A percentile compares a stretch with the other conserved stretches of the same genome.
phyloP scores from a whole-genome alignment of 495 filamentous ascomycete species.

The Lasiosphaeris hirsuta region DNA sequence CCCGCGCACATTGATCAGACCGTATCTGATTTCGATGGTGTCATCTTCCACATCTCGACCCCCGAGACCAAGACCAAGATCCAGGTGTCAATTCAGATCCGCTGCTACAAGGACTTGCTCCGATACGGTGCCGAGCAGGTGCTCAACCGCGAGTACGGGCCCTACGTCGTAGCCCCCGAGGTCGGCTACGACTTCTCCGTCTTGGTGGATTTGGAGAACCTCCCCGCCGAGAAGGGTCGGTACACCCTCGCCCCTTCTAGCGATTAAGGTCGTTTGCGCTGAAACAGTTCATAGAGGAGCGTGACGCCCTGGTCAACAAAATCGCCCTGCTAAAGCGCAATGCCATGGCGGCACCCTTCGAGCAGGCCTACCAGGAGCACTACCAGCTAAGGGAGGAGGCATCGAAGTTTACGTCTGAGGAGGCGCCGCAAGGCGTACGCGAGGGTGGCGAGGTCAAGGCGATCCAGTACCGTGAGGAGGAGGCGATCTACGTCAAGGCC shows the following conservation, averaged over 20 bases:
- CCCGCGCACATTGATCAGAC: slow-evolving; percentile 92
- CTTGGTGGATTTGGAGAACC: slow-evolving; percentile 77
- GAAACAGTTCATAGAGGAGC: slow-evolving; percentile 53
- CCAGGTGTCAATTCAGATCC: slow-evolving; percentile 85
- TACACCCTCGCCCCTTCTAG: not conserved
- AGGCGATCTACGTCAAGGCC: slow-evolving; percentile 99
- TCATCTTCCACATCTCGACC: slow-evolving; percentile 96
- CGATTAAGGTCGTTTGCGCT: slow-evolving; percentile 2
- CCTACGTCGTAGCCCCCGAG: slow-evolving; percentile 84
- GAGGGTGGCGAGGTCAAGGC: slow-evolving; percentile 93
- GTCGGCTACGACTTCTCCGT: slow-evolving; percentile 93
- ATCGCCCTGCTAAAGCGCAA: slow-evolving; percentile 92
- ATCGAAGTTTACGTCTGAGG: slow-evolving; percentile 83
- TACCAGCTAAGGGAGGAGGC: slow-evolving; percentile 80
- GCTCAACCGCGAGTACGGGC: slow-evolving; percentile 88
- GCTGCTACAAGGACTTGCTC: slow-evolving; percentile 89
- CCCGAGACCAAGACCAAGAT: slow-evolving; percentile 91
- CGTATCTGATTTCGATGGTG: slow-evolving; percentile 96
- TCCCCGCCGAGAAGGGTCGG: slow-evolving; percentile 71
- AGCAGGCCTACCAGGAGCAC: slow-evolving; percentile 92
- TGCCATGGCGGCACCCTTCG: slow-evolving; percentile 96
- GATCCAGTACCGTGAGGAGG: slow-evolving; percentile 95
- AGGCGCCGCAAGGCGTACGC: slow-evolving; percentile 79
- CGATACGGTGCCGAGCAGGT: slow-evolving; percentile 89
- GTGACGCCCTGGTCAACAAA: slow-evolving; percentile 79